Evolutionary conservation across 202 grass and related monocot genomes (phyloP).

Genomic region (Setaria italica): DNA sequence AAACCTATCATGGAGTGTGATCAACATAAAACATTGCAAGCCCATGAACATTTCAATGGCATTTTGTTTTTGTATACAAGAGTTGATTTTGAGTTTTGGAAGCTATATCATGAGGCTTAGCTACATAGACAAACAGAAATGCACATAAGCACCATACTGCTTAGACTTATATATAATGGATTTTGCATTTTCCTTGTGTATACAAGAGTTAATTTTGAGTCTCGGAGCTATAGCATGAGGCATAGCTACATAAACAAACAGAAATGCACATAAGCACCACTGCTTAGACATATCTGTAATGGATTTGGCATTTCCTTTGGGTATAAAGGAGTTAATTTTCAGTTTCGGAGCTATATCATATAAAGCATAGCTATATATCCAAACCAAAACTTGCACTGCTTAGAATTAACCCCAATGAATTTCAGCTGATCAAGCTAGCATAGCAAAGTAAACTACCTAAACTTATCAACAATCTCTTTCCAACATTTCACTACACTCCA

Average conservation of each 20-base stretch:
- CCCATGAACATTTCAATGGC: not conserved
- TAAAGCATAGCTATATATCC: not conserved
- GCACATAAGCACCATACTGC: not conserved
- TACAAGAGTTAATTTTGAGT: conserved; percentile 21
- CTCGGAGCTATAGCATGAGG: not conserved
- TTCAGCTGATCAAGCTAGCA: conserved; percentile 18
- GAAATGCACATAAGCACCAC: not conserved
- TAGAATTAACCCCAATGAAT: not conserved
- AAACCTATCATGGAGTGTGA: not conserved
- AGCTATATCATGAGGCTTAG: not conserved
- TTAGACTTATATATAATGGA: conserved; percentile 1
- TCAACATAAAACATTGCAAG: conserved; percentile 16
- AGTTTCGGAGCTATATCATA: not conserved
- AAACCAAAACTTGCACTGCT: not conserved
- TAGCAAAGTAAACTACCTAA: not conserved
- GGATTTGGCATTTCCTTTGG: not conserved
- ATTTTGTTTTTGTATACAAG: not conserved
- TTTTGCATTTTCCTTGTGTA: not conserved
- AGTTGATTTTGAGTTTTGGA: conserved; percentile 29
- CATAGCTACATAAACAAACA: conserved; percentile 1
- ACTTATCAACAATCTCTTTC: conserved; percentile 9
- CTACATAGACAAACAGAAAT: not conserved
- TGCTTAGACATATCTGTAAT: not conserved
- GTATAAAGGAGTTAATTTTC: conserved; percentile 1
- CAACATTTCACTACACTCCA: not conserved